A percentile compares a stretch with the other conserved stretches of the same genome.
phyloP scores from a whole-genome alignment of 495 filamentous ascomycete species.

The Lepidopterella palustris region DNA sequence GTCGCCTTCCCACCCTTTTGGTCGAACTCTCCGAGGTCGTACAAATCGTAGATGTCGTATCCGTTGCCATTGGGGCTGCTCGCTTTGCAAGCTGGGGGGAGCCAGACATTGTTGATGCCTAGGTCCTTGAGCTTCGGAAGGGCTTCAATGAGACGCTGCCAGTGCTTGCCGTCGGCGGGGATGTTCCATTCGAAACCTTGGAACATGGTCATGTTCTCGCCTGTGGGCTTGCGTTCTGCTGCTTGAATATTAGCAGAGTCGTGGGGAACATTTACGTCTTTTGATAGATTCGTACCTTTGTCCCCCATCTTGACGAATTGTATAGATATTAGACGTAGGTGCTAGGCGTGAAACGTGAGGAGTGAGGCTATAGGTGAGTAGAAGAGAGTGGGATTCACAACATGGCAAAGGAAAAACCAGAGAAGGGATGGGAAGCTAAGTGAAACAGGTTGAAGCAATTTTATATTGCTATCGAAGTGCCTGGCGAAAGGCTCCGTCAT shows the following conservation, averaged over 20 bases:
- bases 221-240: constrained; percentile 15
- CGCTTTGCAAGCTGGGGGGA: constrained; percentile 69
- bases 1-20: constrained; percentile 60
- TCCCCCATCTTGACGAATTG: constrained; percentile 13
- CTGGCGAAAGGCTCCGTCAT: not conserved
- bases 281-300: constrained; percentile 2
- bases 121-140: constrained; percentile 51
- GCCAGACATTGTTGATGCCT: constrained; percentile 63
- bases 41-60: constrained; percentile 74
- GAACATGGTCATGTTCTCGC: constrained; percentile 56
- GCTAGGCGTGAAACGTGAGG: not conserved
- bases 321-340: not conserved
- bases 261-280: not conserved
- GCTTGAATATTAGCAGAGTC: constrained; percentile 3
- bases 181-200: constrained; percentile 75
- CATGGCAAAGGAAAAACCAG: not conserved
- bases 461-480: not conserved
- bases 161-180: constrained; percentile 58
- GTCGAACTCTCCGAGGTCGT: constrained; percentile 70
- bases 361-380: not conserved
- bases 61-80: constrained; percentile 57
- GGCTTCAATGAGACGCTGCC: constrained; percentile 50
- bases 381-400: no score
- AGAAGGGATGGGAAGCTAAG: not conserved
- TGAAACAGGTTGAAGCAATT: not conserved